Evolutionary conservation across 768 basidiomycete genomes (phyloP), one percentile per base, ranked within the genome.

Genomic region (Terana coerulea): DNA sequence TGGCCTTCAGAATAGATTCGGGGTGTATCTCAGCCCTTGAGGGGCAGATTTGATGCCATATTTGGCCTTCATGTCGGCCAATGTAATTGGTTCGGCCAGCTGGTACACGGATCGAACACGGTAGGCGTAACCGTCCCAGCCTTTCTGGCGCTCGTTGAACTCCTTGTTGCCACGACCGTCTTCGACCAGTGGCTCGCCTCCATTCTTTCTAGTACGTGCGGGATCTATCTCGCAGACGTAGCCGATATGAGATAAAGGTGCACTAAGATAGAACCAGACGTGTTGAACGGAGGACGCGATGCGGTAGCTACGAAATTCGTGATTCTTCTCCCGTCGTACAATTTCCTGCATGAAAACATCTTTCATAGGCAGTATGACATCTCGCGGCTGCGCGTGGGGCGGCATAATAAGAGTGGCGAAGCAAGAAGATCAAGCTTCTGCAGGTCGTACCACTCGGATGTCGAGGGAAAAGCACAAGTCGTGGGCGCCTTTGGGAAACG

Each of bases 251-350:
- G 63, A 60, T 30, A 59, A 56, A 21, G 61, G 64, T 3, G 62
- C 61, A 34, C 29, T 66, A 47, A 66, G 57, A 62, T 56, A 62
- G 61, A 66, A 65, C 53, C 64, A 65, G 51, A 66, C 58, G 15
- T 64, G 57, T 21, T 50, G 52, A 52, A 70, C 50, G 15, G 55
- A 58, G 19, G 58, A 42, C 15, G 52, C 10, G 52, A 61, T 68
- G 58, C 64, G 62, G 59, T 67, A 69, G 55, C 56, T 47, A 48
- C 67, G 64, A 57, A 68, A 69, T 57, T 62, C 51, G 60, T 62
- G 17, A 3, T 3, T 48, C 35, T 48, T 37, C 35, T 5, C 35
- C 6, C 15, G 7, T 14, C 35, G 21, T 5, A 37, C 35, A 19
- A 37, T 37, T 5, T 15, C 15, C 35, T 37, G 35, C 35, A 37